Evolutionary conservation across 345 rosid species (phyloP).

Genomic region (Euphorbia tirucalli): DNA sequence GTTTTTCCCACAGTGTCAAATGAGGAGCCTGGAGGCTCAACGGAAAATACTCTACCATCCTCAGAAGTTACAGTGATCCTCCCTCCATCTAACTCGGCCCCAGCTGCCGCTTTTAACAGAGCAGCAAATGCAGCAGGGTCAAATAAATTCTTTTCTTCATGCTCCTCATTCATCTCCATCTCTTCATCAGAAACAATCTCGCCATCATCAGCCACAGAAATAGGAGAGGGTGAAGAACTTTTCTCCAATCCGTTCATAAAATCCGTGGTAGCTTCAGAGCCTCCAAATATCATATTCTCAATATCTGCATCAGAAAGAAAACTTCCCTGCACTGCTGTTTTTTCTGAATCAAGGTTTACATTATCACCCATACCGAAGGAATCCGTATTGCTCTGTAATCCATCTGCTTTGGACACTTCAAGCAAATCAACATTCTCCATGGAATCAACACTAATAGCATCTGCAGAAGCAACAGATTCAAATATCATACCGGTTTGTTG

Average conservation of each 20-base stretch:
- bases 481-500: conserved; percentile 19
- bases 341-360: conserved; percentile 15
- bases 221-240: conserved; percentile 6
- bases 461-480: conserved; percentile 15
- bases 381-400: not conserved
- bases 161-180: conserved; percentile 11
- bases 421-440: conserved; percentile 6
- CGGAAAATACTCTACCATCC: conserved; percentile 22
- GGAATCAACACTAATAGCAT: conserved; percentile 6
- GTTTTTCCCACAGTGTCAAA: conserved; percentile 11
- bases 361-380: conserved; percentile 10
- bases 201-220: conserved; percentile 15
- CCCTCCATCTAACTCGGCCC: conserved; percentile 22
- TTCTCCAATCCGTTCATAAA: too few species aligned
- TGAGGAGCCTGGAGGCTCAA: conserved; percentile 23
- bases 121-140: conserved; percentile 34
- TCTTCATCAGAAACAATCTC: conserved; percentile 26
- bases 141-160: conserved; percentile 24
- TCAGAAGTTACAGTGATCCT: conserved; percentile 13
- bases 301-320: conserved; percentile 34
- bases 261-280: too few species aligned
- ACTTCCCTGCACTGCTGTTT: conserved; percentile 9
- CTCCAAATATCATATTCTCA: too few species aligned
- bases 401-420: conserved; percentile 13
- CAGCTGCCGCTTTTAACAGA: conserved; percentile 33